phyloP scores from a whole-genome alignment of 2,329 filamentous ascomycete species.

The Colletotrichum melonis region DNA sequence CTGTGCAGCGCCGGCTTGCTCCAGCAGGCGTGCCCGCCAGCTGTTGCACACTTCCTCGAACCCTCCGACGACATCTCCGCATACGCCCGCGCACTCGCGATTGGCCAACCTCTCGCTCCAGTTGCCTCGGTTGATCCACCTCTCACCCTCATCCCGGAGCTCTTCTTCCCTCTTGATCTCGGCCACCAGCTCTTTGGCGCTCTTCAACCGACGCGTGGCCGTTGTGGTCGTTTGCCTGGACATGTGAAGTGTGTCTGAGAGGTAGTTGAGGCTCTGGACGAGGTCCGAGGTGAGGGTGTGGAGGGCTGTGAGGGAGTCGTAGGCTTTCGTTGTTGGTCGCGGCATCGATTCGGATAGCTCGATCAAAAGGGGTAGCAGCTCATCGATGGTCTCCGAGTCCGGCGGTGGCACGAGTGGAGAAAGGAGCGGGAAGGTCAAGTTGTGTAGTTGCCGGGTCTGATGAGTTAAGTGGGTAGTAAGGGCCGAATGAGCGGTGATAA shows the following conservation, averaged over 20 bases:
- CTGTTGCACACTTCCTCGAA: conserved; percentile 92
- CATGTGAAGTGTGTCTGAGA: conserved; percentile 95
- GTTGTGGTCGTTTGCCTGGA: conserved; percentile 87
- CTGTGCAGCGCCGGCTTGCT: conserved; percentile 65
- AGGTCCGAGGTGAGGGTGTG: conserved; percentile 79
- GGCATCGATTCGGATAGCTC: conserved; percentile 76
- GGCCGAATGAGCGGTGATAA: conserved; percentile 81
- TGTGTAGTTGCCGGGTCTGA: conserved; percentile 81
- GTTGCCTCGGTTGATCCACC: conserved; percentile 83
- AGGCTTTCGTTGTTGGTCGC: conserved; percentile 68
- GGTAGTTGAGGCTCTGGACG: conserved; percentile 82
- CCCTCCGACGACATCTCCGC: conserved; percentile 87
- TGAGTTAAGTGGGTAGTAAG: conserved; percentile 79
- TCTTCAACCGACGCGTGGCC: conserved; percentile 82
- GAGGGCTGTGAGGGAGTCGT: conserved; percentile 75
- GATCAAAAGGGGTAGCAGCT: conserved; percentile 75
- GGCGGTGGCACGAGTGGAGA: conserved; percentile 75
- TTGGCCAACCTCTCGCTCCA: conserved; percentile 83
- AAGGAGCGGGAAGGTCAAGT: conserved; percentile 76
- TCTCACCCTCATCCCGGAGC: conserved; percentile 81
- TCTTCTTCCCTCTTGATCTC: conserved; percentile 89
- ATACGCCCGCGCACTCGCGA: conserved; percentile 85
- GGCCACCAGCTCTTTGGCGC: conserved; percentile 84
- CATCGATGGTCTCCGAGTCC: conserved; percentile 73
- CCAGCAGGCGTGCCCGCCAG: conserved; percentile 82